Evolutionary conservation across 352 stramenopile species (phyloP).

Genomic region (Phytophthora hybrid): DNA sequence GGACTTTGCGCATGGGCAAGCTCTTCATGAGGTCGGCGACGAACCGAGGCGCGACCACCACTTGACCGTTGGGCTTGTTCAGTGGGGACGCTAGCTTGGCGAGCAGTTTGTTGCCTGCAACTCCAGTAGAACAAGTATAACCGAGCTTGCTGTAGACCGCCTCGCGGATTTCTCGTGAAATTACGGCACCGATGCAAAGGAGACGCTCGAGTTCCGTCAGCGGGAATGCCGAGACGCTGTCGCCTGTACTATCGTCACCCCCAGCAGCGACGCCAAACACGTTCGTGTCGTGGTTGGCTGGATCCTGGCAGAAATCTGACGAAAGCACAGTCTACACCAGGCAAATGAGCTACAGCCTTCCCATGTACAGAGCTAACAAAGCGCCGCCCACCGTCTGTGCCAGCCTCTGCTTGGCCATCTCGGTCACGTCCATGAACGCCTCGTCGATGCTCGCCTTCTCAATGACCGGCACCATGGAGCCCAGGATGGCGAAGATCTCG

Average conservation of each 20-base stretch:
- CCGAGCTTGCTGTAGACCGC: conserved; percentile 66
- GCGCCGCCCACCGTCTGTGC: conserved; percentile 46
- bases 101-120: conserved; percentile 82
- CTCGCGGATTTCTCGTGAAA: conserved; percentile 79
- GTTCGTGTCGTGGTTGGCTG: conserved; percentile 67
- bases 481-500: conserved; percentile 77
- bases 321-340: conserved; percentile 48
- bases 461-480: conserved; percentile 55
- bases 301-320: conserved; percentile 73
- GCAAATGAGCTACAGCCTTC: not conserved
- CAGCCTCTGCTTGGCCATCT: conserved; percentile 66
- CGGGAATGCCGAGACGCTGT: conserved; percentile 54
- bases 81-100: conserved; percentile 82
- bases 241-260: conserved; percentile 34
- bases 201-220: conserved; percentile 71
- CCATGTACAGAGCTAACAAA: not conserved
- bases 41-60: conserved; percentile 74
- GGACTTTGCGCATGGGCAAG: conserved; percentile 78
- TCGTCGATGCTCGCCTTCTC: conserved; percentile 88
- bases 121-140: conserved; percentile 84
- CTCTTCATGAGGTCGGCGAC: conserved; percentile 70
- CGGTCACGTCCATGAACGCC: conserved; percentile 83
- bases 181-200: conserved; percentile 67
- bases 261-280: conserved; percentile 69
- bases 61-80: conserved; percentile 87